Base-by-base conservation (phyloP, 176 grass and related monocot species). In the Puya raimondii region DNA sequence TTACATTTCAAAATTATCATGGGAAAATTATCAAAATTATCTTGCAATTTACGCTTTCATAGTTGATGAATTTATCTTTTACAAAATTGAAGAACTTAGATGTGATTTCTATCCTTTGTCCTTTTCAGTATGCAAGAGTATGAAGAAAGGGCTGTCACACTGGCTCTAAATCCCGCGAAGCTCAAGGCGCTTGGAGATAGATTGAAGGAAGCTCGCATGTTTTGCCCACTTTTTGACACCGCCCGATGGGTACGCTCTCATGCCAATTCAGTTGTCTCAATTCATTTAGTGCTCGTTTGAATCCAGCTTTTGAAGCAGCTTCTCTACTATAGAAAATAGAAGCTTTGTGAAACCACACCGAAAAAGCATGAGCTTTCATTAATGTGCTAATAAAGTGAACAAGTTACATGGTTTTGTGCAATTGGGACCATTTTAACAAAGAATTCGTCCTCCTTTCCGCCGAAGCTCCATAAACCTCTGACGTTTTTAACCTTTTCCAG, bases 211-310 rank as follows among this genome's bases (percentile, higher is more conserved):
- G 80, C 66, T n/a, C 82, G 91, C 12, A 69, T 96, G 84, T 81
- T 85, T 18, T 96, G 91, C 59, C 91, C 91, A 9, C 72, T 96
- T 20, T 96, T 91, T 72, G 91, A 96, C 72, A 85, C 87, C 10
- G 56, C 79, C 23, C 72, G 87, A 85, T 96, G 91, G 91, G 91
- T 96, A 75, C 77, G 5, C 26, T 17, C 27, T 2, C 25, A 1
- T 29, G 26, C 27, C 47, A 6, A 14, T 2, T 15, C 1, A 47
- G 14, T 58, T 20, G 0, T 58, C 12, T 58, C 14, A 14, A 57
- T 9, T 58, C 18, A 20, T 58, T 58, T 16, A 9, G 7, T 20
- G 12, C 15, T 20, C 7, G 17, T 61, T 7, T 5, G 33, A 42
- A 42, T 42, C 33, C 33, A 7, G 33, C 33, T 42, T 42, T 42